These are phyloP conservation scores for Macrophomina phaseolina DNA, from an alignment of 2,329 filamentous ascomycete genomes.

Conservation along the genomic window DNA sequence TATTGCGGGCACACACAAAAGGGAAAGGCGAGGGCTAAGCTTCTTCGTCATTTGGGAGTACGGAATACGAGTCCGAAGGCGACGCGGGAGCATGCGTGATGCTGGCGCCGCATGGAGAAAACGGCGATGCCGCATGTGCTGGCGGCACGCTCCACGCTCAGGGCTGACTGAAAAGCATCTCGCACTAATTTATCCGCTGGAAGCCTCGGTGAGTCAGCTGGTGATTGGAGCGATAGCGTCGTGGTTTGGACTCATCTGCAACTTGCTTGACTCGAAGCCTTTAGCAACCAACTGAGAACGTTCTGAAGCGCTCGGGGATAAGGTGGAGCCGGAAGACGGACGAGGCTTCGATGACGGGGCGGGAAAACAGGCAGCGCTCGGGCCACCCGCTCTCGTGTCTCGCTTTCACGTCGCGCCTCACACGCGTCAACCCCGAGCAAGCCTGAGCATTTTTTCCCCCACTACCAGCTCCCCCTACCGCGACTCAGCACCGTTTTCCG, in stretches of 20 bases:
- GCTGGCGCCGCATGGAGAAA: not conserved
- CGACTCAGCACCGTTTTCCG: not conserved
- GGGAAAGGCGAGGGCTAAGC: not conserved
- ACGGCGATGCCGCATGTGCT: not conserved
- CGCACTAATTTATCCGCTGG: not conserved
- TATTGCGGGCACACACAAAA: not conserved
- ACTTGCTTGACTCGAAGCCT: too few relatives aligned
- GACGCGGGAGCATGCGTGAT: not conserved
- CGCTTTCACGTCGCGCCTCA: conserved; percentile 2
- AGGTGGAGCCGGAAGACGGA: too few relatives aligned
- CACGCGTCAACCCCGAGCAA: conserved; percentile 7
- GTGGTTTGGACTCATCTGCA: too few relatives aligned
- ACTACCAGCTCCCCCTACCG: not conserved
- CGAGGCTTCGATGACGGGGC: not conserved
- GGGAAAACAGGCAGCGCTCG: not conserved
- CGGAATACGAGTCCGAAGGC: not conserved
- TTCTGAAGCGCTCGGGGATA: too few relatives aligned
- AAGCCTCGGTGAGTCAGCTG: too few relatives aligned
- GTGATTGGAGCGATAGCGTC: too few relatives aligned
- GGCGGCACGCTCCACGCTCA: not conserved
- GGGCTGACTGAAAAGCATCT: not conserved
- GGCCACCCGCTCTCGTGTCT: not conserved
- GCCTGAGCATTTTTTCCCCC: not conserved
- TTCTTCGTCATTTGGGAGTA: not conserved
- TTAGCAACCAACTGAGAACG: too few relatives aligned